Percentiles rank a stretch among this genome's conserved stretches.
phyloP scores from a whole-genome alignment of 768 basidiomycete genomes.

The Exsudoporus frostii region DNA sequence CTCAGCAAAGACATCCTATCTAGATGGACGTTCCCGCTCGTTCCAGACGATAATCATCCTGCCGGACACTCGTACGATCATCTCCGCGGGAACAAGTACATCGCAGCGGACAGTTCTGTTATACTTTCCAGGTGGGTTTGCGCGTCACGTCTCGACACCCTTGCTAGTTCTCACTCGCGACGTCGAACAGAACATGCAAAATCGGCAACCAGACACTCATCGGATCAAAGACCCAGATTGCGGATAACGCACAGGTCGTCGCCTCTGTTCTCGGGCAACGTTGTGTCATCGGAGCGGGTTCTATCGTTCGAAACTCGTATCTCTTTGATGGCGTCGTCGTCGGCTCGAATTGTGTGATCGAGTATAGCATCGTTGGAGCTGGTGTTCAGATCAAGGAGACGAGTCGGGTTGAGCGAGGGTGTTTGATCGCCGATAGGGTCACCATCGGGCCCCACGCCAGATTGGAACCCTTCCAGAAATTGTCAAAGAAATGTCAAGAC shows the following conservation, averaged over 20 bases:
- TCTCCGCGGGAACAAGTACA: conserved; percentile 84
- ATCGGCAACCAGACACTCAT: conserved; percentile 82
- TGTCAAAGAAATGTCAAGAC: conserved; percentile 53
- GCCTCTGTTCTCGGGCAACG: conserved; percentile 77
- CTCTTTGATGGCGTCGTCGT: conserved; percentile 77
- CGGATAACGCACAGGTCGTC: conserved; percentile 60
- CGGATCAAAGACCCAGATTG: conserved; percentile 70
- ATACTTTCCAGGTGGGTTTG: conserved; percentile 70
- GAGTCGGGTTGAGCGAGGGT: conserved; percentile 67
- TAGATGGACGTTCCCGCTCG: conserved; percentile 93
- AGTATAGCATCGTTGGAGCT: conserved; percentile 77
- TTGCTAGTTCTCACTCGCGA: neutral
- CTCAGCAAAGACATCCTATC: conserved; percentile 87
- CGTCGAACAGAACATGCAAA: conserved; percentile 62
- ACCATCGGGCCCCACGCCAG: conserved; percentile 69
- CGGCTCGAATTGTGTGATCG: conserved; percentile 67
- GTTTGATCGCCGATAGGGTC: conserved; percentile 80
- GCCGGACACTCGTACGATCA: conserved; percentile 81
- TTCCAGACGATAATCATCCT: conserved; percentile 92
- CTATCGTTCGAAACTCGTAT: conserved; percentile 71
- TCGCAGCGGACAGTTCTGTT: conserved; percentile 76
- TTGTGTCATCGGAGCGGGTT: conserved; percentile 69
- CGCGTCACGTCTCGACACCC: neutral
- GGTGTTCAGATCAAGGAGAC: conserved; percentile 69
- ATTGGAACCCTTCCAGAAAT: conserved; percentile 65